Conservation (phyloP, 2,329 filamentous ascomycete species). For the Aureobasidium sp. region DNA sequence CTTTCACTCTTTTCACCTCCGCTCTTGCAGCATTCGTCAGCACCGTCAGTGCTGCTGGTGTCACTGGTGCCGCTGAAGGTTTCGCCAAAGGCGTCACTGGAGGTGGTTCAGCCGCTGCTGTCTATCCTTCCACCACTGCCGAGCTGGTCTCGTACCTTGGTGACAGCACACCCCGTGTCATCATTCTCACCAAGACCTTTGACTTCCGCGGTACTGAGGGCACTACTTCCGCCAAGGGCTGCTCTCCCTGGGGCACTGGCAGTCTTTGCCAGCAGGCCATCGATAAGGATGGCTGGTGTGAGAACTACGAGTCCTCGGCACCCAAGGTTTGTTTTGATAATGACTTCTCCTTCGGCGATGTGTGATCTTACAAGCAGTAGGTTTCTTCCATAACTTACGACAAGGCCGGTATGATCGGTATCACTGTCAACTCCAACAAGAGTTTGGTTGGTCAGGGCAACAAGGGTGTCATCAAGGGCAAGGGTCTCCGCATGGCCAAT, state of each 20-base stretch:
- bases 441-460: slow-evolving; percentile 31
- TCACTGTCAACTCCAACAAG: slow-evolving; percentile 33
- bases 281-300: slow-evolving; percentile 53
- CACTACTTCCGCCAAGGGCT: slow-evolving; percentile 44
- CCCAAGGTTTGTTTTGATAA: slow-evolving; percentile 10
- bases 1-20: slow-evolving; percentile 18
- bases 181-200: slow-evolving; percentile 49
- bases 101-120: slow-evolving; percentile 47
- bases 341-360: too few relatives aligned
- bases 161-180: slow-evolving; percentile 48
- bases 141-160: slow-evolving; percentile 55
- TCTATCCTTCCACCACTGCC: slow-evolving; percentile 46
- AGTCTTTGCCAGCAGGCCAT: slow-evolving; percentile 48
- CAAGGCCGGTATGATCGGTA: slow-evolving; percentile 44
- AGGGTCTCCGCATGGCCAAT: slow-evolving; percentile 30
- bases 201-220: slow-evolving; percentile 51
- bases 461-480: slow-evolving; percentile 33
- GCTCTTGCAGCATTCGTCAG: slow-evolving; percentile 20
- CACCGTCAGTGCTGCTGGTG: slow-evolving; percentile 22
- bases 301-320: slow-evolving; percentile 18
- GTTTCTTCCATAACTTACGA: slow-evolving; percentile 34
- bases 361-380: background rate
- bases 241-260: slow-evolving; percentile 50
- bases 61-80: slow-evolving; percentile 37
- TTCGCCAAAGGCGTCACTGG: slow-evolving; percentile 52